Evolutionary conservation across 805 yeast genomes (phyloP), one percentile per base, ranked within the genome.

Genomic region (Yarrowia sp.): DNA sequence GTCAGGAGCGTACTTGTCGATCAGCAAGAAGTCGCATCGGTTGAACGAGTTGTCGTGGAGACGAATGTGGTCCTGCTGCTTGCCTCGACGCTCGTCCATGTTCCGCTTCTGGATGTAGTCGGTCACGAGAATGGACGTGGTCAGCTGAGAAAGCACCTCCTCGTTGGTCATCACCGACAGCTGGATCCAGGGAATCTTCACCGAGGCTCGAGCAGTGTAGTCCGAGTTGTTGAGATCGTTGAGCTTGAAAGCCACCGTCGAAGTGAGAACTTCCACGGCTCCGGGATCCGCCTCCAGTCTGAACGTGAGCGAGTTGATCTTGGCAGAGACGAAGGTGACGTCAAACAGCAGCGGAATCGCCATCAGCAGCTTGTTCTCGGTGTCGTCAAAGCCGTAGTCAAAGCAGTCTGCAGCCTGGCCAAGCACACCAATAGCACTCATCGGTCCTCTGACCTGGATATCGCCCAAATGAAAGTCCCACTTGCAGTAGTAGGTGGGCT

Each of bases 401-500:
- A 90, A 76, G 16, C 83, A 82, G 0, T 70, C 63, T 1, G 81
- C 65, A 0, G 85, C 74, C 2, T 10, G 71, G 55, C 10, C 81
- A 46, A 0, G 84, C 71, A 13, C 76, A 67, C 0, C 67, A 1
- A 64, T 49, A 1, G 62, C 63, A 19, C 63, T 65, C 18, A 56
- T 65, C 9, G 78, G 74, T 1, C 88, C 81, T 62, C 83, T 79
- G 12, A 89, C 72, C 0, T 67, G 62, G 4, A 91, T 74, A 4
- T 76, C 77, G 9, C 92, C 96, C 0, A 87, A 70, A 25, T 81
- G 82, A 66, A 94, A 83, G 63, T 87, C 92, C 99, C 99, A 94
- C 64, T 88, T 86, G 68, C 97, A 91, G 65, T 82, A 84, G 70
- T 89, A 94, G 0, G 97, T 90, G 0, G 93, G 90, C 70, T 90